Conservation (phyloP, 2,329 filamentous ascomycete genomes). For the Purpureocillium lavendulum region DNA sequence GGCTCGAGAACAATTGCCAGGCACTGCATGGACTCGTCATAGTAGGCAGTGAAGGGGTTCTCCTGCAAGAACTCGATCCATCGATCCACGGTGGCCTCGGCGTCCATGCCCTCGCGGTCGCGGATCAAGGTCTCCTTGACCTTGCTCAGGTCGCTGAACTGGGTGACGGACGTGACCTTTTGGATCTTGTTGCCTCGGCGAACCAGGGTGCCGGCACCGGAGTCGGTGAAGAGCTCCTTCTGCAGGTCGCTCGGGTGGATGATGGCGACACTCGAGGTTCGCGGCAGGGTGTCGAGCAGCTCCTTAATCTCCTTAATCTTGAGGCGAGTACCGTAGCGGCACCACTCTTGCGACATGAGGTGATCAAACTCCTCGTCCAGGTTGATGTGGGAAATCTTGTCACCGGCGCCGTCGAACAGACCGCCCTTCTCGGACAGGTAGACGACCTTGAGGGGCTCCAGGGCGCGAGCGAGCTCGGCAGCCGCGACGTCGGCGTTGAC, state of each 20-base stretch:
- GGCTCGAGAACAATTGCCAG: constrained; percentile 81
- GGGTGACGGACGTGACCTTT: constrained; percentile 59
- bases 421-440: constrained; percentile 98
- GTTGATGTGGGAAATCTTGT: constrained; percentile 96
- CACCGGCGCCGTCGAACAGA: constrained; percentile 83
- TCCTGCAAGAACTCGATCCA: constrained; percentile 73
- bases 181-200: constrained; percentile 85
- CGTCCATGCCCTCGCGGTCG: constrained; percentile 74
- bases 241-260: constrained; percentile 94
- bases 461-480: constrained; percentile 77
- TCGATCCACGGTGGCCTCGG: constrained; percentile 74
- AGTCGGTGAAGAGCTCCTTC: constrained; percentile 95
- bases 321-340: constrained; percentile 84
- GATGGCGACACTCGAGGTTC: constrained; percentile 91
- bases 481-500: constrained; percentile 97
- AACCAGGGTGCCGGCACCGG: constrained; percentile 87
- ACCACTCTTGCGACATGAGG: constrained; percentile 91
- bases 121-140: constrained; percentile 77
- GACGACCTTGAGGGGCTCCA: constrained; percentile 94
- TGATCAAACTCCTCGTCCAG: constrained; percentile 92
- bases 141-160: constrained; percentile 68
- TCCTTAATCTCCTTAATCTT: constrained; percentile 99
- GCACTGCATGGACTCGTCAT: constrained; percentile 88
- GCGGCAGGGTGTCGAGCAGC: constrained; percentile 76
- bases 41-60: constrained; percentile 85